phyloP scores from a whole-genome alignment of 2,329 filamentous ascomycete genomes.

The Sphaerulina musiva region DNA sequence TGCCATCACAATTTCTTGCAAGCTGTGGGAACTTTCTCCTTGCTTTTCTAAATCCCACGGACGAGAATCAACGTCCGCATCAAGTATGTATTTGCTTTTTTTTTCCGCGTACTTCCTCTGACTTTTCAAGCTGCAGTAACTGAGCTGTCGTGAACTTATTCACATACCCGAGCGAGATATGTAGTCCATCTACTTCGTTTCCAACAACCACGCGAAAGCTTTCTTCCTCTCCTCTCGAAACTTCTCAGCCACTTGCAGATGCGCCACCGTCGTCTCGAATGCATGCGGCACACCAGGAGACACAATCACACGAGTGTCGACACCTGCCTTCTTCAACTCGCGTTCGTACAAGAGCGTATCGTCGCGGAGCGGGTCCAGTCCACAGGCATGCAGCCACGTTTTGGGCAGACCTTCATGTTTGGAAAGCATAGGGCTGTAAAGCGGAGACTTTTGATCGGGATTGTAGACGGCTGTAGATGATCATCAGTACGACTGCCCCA shows the following conservation, averaged over 20 bases:
- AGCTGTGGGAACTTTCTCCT: no score
- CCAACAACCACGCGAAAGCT: constrained; percentile 29
- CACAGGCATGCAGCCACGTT: constrained; percentile 41
- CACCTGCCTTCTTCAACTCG: constrained; percentile 37
- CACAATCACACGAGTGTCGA: constrained; percentile 40
- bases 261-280: constrained; percentile 6
- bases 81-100: no score
- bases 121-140: no score
- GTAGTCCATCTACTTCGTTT: no score
- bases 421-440: constrained; percentile 1
- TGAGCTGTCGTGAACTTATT: no score
- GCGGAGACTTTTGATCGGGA: background rate
- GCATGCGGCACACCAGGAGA: constrained; percentile 35
- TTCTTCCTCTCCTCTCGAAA: constrained; percentile 27
- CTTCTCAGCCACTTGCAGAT: constrained; percentile 26
- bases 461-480: constrained; percentile 23
- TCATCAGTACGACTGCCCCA: constrained; percentile 17
- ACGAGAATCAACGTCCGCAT: no score
- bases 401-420: constrained; percentile 38
- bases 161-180: no score
- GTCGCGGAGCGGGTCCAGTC: constrained; percentile 44
- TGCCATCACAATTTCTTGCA: no score
- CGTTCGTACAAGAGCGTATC: constrained; percentile 44
- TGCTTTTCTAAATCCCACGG: no score
- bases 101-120: no score